Conservation (phyloP, 2,329 filamentous ascomycete genomes). For the Fusarium tjaetaba region DNA sequence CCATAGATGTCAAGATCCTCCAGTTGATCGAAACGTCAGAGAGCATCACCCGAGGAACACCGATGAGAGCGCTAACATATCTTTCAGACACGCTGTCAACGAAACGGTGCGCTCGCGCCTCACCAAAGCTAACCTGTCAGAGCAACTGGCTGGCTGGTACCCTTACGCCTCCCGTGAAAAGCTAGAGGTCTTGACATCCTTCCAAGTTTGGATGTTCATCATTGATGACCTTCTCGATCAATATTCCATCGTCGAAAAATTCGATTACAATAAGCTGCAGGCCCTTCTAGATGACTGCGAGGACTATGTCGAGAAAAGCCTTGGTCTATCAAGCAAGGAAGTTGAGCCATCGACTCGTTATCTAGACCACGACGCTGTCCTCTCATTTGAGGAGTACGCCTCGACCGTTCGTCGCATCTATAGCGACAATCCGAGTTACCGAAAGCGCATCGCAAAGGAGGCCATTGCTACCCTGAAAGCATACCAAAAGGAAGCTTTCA, state of each 20-base stretch:
- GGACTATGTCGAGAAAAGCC: neutral
- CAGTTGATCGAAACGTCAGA: neutral
- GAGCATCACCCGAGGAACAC: accelerated
- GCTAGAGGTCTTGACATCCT: neutral
- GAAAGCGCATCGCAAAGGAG: neutral
- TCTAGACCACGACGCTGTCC: neutral
- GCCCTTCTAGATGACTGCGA: neutral
- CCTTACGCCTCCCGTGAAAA: neutral
- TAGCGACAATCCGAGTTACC: neutral
- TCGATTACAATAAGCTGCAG: neutral
- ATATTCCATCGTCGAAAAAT: neutral
- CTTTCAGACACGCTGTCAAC: neutral
- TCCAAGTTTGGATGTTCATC: neutral
- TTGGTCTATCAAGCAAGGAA: neutral
- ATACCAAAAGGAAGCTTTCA: neutral
- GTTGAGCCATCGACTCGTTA: neutral
- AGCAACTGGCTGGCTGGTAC: neutral
- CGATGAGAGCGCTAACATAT: neutral
- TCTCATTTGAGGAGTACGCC: neutral
- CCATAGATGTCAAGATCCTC: neutral
- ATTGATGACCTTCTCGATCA: neutral
- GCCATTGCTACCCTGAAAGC: neutral
- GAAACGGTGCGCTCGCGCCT: neutral
- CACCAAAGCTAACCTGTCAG: neutral
- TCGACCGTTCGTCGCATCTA: neutral